Evolutionary conservation across 2,329 filamentous ascomycete genomes (phyloP).

Genomic region (Sclerotinia sclerotiorum): DNA sequence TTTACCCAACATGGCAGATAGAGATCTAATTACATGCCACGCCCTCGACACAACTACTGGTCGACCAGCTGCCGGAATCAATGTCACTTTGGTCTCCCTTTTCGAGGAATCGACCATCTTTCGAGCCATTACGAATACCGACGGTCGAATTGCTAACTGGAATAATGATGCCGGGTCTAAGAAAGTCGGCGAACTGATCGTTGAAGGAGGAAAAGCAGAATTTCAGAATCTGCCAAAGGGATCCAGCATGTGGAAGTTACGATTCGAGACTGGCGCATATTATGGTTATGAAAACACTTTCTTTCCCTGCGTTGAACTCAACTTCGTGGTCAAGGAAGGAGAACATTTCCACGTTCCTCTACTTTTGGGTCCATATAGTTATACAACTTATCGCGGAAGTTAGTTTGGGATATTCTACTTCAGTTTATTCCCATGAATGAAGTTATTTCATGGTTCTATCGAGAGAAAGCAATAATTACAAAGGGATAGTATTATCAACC

Average conservation of each 20-base stretch:
- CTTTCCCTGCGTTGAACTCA: conserved; percentile 57
- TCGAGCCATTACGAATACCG: conserved; percentile 68
- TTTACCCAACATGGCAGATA: conserved; percentile 23
- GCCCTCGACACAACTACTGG: conserved; percentile 80
- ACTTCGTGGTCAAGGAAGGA: conserved; percentile 51
- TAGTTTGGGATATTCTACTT: conserved; percentile 40
- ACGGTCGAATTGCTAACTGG: conserved; percentile 74
- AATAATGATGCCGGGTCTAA: conserved; percentile 4
- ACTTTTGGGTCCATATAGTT: conserved; percentile 74
- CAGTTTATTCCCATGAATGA: conserved; percentile 9
- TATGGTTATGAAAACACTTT: conserved; percentile 63
- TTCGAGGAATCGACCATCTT: conserved; percentile 48
- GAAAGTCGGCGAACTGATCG: conserved; percentile 26
- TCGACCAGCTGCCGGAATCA: conserved; percentile 64
- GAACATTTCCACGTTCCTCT: conserved; percentile 81
- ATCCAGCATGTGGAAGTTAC: conserved; percentile 59
- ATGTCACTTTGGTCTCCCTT: conserved; percentile 49
- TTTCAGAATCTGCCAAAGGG: conserved; percentile 33
- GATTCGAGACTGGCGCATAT: conserved; percentile 71
- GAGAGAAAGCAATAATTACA: conserved; percentile 16
- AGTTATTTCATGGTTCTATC: conserved; percentile 11
- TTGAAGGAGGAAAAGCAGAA: conserved; percentile 16
- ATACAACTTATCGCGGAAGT: conserved; percentile 78
- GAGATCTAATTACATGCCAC: conserved; percentile 77
- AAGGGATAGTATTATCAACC: conserved; percentile 20